Percentiles rank a stretch among this genome's conserved stretches.
These are phyloP conservation scores for Taxawa tesnikishii DNA, from an alignment of 2,329 filamentous ascomycete genomes.

Conservation along the genomic window DNA sequence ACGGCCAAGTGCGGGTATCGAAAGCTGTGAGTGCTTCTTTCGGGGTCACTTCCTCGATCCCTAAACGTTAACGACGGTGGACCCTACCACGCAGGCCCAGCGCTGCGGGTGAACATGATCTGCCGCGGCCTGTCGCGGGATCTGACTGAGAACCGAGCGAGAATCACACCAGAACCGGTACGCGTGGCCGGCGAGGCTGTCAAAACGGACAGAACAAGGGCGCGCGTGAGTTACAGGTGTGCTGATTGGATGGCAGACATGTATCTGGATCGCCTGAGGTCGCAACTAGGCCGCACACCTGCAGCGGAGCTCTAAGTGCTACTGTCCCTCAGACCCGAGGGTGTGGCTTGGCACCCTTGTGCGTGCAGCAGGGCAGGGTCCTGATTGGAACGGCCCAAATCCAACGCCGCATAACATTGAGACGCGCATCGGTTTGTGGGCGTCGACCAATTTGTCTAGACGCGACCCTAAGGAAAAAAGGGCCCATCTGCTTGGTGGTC, in stretches of 20 bases:
- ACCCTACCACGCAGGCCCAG: no score
- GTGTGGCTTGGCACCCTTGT: background rate
- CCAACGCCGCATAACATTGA: no score
- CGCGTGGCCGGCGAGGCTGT: no score
- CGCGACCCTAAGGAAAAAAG: no score
- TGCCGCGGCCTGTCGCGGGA: no score
- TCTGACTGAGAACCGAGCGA: no score
- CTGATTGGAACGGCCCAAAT: background rate
- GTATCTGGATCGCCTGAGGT: background rate
- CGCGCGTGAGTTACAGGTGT: background rate
- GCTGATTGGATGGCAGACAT: background rate
- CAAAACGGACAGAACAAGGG: no score
- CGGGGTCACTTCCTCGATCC: background rate
- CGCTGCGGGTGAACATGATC: no score
- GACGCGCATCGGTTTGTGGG: no score
- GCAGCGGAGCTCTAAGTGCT: background rate
- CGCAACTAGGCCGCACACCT: background rate
- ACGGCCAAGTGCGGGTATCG: background rate
- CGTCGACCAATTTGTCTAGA: no score
- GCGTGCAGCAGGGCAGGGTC: background rate
- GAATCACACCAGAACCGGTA: background rate
- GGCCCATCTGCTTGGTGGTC: no score
- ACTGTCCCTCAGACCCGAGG: background rate
- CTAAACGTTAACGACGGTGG: background rate
- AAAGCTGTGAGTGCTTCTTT: background rate